These are phyloP conservation scores for Plasmodium coatneyi DNA, from an alignment of 169 alveolate species.

Conservation along the genomic window DNA sequence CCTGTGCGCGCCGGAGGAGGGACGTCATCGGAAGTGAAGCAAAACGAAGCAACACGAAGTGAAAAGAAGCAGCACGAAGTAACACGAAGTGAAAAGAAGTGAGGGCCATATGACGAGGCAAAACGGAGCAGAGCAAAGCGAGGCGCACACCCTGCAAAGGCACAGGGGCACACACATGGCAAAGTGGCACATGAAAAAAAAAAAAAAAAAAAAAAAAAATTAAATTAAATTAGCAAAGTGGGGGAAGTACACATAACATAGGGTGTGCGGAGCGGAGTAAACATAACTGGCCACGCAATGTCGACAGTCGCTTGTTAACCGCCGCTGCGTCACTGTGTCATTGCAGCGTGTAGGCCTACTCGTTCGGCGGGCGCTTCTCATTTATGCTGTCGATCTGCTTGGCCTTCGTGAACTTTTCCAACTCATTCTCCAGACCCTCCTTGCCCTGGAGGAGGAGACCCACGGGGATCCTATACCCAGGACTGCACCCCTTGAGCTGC, in stretches of 20 bases:
- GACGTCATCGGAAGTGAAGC: not conserved
- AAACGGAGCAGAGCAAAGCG: not conserved
- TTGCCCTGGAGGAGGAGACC: constrained; percentile 93
- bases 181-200: too few species aligned
- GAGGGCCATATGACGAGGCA: too few species aligned
- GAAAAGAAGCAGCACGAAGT: not conserved
- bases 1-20: not conserved
- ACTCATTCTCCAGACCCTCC: constrained; percentile 89
- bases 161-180: not conserved
- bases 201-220: too few species aligned
- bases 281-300: not conserved
- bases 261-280: not conserved
- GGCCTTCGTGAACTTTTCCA: constrained; percentile 85
- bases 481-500: constrained; percentile 94
- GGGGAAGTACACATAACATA: not conserved
- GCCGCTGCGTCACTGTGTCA: not conserved
- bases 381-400: constrained; percentile 85
- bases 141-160: not conserved
- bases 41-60: not conserved
- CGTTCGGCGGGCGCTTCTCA: constrained; percentile 86
- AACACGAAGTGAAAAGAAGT: too few species aligned
- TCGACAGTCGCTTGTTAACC: not conserved
- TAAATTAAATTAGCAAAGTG: not conserved
- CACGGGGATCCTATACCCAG: constrained; percentile 96
- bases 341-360: not conserved